These are phyloP conservation scores for Plantago elongata DNA, from an alignment of 257 asterid species.

Conservation along the genomic window DNA sequence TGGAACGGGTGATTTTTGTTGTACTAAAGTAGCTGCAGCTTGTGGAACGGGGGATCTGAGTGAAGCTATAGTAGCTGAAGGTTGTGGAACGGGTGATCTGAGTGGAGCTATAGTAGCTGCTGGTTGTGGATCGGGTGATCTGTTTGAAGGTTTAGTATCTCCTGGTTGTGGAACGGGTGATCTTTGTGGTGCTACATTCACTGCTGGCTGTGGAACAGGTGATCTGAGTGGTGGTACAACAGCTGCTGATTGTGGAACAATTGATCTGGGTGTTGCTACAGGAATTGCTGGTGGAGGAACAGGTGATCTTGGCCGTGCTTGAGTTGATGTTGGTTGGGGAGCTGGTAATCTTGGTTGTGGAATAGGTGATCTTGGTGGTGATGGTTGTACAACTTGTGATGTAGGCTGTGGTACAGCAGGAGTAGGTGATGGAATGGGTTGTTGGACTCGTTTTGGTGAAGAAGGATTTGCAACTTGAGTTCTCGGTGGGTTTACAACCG, in stretches of 20 bases:
- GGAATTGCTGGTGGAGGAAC: slow-evolving; percentile 6
- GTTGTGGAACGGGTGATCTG: background rate
- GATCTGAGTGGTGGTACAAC: background rate
- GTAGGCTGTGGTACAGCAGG: too few species aligned
- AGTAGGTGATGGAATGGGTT: too few species aligned
- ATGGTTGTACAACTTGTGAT: too few species aligned
- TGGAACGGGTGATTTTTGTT: slow-evolving; percentile 20
- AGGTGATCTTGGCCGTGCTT: background rate
- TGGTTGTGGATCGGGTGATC: background rate
- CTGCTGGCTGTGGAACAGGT: background rate
- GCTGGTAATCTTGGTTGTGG: background rate
- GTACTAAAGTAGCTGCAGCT: slow-evolving; percentile 5
- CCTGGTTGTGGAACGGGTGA: background rate
- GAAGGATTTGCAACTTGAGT: slow-evolving; percentile 13
- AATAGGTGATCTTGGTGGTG: background rate
- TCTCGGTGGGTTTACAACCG: background rate
- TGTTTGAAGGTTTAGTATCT: background rate
- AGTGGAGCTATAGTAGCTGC: slow-evolving; percentile 5
- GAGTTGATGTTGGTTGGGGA: slow-evolving; percentile 8
- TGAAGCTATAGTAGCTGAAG: slow-evolving; percentile 10
- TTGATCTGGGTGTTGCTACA: background rate
- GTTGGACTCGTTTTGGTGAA: too few species aligned
- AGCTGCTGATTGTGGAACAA: slow-evolving; percentile 5
- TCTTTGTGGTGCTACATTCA: background rate
- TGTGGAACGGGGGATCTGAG: slow-evolving; percentile 15